A percentile compares a stretch with the other conserved stretches of the same genome.
phyloP scores from a whole-genome alignment of 768 basidiomycete species.

The Lactifluus subvellereus region DNA sequence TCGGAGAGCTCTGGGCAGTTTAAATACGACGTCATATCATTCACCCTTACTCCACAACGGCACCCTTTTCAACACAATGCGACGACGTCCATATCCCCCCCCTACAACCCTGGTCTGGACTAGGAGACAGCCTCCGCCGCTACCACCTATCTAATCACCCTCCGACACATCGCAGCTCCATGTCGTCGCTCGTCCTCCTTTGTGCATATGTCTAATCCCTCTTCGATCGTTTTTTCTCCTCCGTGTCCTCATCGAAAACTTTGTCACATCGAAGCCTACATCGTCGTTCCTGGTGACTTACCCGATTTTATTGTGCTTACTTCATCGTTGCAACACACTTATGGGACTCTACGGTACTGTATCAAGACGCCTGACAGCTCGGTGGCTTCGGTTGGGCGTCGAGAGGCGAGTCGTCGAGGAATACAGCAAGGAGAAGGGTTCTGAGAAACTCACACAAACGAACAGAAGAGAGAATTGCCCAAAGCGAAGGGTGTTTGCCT shows the following conservation, averaged over 20 bases:
- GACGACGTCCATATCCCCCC: constrained; percentile 10
- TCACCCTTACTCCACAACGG: constrained; percentile 17
- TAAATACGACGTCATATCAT: constrained; percentile 25
- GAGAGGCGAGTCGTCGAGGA: no score
- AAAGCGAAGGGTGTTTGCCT: no score
- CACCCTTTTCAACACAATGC: constrained; percentile 6
- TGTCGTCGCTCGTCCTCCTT: neutral
- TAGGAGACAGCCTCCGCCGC: neutral
- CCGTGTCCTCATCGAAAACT: constrained; percentile 13
- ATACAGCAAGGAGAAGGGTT: no score
- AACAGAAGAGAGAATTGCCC: no score
- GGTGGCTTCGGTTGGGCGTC: no score
- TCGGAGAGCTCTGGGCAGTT: constrained; percentile 23
- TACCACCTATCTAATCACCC: neutral
- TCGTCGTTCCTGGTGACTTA: neutral
- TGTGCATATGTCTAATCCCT: constrained; percentile 15
- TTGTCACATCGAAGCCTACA: constrained; percentile 11
- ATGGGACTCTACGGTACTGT: constrained; percentile 68
- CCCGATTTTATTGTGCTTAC: constrained; percentile 42
- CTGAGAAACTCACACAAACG: no score
- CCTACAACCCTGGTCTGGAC: neutral
- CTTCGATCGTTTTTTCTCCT: constrained; percentile 13
- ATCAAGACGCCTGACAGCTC: no score
- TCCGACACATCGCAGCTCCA: neutral
- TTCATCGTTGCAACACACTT: constrained; percentile 59